Base-by-base conservation (phyloP, 495 filamentous ascomycete species). In the Talaromyces adpressus region DNA sequence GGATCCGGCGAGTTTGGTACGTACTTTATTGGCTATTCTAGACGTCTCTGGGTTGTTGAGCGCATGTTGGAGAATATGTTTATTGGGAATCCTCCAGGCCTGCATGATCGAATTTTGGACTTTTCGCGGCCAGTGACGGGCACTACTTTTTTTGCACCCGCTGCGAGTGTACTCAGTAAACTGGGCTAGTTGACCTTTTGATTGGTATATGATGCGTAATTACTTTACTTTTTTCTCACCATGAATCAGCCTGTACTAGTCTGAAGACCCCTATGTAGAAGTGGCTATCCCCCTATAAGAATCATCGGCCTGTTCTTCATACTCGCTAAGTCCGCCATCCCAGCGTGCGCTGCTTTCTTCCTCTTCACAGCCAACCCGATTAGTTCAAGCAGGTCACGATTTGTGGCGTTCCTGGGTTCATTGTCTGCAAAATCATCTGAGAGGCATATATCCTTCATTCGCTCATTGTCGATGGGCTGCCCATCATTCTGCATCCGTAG, bases 281-380 rank as follows among this genome's bases (percentile, higher is more conserved):
- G 32, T 36, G 11, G 32, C 32, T 36, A 98, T 93, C 94, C 94
- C 96, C 94, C 94, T 84, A 98, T 98, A 73, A 98, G 84, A 67
- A 98, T 98, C 94, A 98, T 97, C 14, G 94, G 94, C 69, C 94
- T 78, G 71, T 98, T 98, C 79, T 95, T 93, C 92, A 98, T 97
- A 70, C 96, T 91, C 77, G 96, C 89, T 68, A 98, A 72, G 69
- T 91, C 81, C 3, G 90, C 91, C 75, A 98, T 94, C 57, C 93
- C 95, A 14, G 95, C 95, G 77, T 98, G 94, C 71, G 93, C 96
- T 69, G 85, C 94, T 80, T 96, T 93, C 78, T 98, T 98, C 65
- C 91, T 79, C 72, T 94, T 95, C 12, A 98, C 94, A 2, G 94
- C 94, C 76, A 86, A 80, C 7, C 93, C 91, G 68, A 98, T 95